These are phyloP conservation scores for Clarireedia sp. DNA, from an alignment of 2,329 filamentous ascomycete species.

Conservation along the genomic window DNA sequence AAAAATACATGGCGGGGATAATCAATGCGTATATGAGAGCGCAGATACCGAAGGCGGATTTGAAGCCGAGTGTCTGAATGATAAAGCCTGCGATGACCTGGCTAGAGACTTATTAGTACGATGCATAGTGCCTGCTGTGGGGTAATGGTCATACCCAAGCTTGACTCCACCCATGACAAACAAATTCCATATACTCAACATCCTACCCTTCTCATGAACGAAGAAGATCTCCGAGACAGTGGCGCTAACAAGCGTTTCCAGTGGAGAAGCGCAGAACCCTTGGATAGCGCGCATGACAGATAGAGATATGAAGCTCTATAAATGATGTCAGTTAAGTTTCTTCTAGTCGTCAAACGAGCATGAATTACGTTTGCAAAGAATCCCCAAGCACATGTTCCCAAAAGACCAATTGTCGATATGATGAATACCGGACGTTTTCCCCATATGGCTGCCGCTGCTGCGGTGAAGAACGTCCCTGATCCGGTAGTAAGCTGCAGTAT, in stretches of 20 bases:
- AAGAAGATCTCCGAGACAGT: slow-evolving; percentile 39
- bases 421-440: slow-evolving; percentile 26
- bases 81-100: slow-evolving; percentile 37
- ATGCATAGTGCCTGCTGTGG: background rate
- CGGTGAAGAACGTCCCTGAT: slow-evolving; percentile 35
- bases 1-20: slow-evolving; percentile 35
- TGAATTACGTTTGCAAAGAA: slow-evolving; percentile 30
- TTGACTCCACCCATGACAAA: slow-evolving; percentile 26
- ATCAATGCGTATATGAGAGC: slow-evolving; percentile 36
- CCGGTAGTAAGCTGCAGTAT: slow-evolving; percentile 35
- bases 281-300: slow-evolving; percentile 29
- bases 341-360: background rate
- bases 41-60: slow-evolving; percentile 32
- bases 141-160: slow-evolving; percentile 19
- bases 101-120: slow-evolving; percentile 18
- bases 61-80: slow-evolving; percentile 31
- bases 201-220: slow-evolving; percentile 36
- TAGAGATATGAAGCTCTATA: slow-evolving; percentile 31
- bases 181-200: slow-evolving; percentile 24
- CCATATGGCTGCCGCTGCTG: slow-evolving; percentile 33
- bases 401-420: slow-evolving; percentile 29
- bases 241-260: slow-evolving; percentile 30
- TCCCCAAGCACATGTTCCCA: slow-evolving; percentile 34
- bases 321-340: background rate
- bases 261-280: slow-evolving; percentile 24